Evolutionary conservation across 345 rosid species (phyloP).

Genomic region (Sisymbrium altissimum): DNA sequence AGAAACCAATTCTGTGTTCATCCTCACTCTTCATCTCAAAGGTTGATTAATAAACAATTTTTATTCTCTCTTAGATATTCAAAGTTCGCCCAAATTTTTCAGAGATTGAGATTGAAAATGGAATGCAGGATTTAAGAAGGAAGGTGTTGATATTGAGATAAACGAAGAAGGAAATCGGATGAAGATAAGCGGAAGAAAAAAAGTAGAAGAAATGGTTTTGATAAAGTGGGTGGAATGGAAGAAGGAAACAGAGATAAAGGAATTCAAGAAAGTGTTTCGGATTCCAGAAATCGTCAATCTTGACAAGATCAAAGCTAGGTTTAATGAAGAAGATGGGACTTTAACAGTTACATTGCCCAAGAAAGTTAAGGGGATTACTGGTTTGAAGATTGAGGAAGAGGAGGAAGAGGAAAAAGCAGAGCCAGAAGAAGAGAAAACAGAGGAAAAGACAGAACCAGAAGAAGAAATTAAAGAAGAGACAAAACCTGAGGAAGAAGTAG

Average conservation of each 20-base stretch:
- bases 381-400: slow-evolving; percentile 59
- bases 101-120: background rate
- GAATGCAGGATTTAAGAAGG: slow-evolving; percentile 58
- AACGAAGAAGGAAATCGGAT: slow-evolving; percentile 61
- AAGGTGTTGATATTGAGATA: slow-evolving; percentile 57
- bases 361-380: slow-evolving; percentile 45
- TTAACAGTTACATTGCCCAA: slow-evolving; percentile 61
- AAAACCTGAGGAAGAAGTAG: slow-evolving; percentile 16
- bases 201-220: slow-evolving; percentile 65
- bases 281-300: slow-evolving; percentile 60
- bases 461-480: slow-evolving; percentile 28
- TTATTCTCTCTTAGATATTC: background rate
- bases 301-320: slow-evolving; percentile 64
- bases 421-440: background rate
- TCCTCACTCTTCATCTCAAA: slow-evolving; percentile 65
- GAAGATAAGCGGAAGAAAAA: slow-evolving; percentile 53
- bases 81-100: background rate
- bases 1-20: slow-evolving; percentile 62
- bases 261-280: slow-evolving; percentile 51
- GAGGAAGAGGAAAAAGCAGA: background rate
- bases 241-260: slow-evolving; percentile 51
- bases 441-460: slow-evolving; percentile 14
- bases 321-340: slow-evolving; percentile 50
- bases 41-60: slow-evolving; percentile 36
- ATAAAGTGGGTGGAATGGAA: slow-evolving; percentile 58